Conservation (phyloP, 148 eudicot genomes). For the Silene uniflora region DNA sequence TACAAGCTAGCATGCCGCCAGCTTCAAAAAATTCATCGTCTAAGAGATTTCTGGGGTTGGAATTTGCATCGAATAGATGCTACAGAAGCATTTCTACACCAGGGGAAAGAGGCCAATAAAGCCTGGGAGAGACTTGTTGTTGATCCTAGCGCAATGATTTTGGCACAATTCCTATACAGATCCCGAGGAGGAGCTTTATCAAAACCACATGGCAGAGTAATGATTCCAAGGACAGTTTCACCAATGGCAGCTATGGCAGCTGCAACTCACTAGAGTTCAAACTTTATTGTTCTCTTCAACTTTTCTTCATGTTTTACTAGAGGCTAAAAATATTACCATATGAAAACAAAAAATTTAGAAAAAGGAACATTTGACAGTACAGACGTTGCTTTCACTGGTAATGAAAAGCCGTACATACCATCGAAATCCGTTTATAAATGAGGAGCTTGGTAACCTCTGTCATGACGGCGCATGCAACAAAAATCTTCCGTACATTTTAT, state of each 20-base stretch:
- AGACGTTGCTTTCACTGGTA: conserved; percentile 23
- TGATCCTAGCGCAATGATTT: conserved; percentile 40
- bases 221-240: conserved; percentile 23
- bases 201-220: conserved; percentile 18
- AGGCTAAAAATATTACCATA: conserved; percentile 13
- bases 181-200: conserved; percentile 24
- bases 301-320: background rate
- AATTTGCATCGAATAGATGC: conserved; percentile 66
- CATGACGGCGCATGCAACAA: conserved; percentile 18
- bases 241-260: conserved; percentile 37
- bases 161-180: conserved; percentile 34
- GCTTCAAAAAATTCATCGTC: conserved; percentile 54
- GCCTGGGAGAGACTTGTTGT: conserved; percentile 62
- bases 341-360: background rate
- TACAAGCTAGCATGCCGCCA: conserved; percentile 56
- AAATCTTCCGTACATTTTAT: conserved; percentile 25
- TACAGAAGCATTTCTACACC: conserved; percentile 49
- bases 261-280: conserved; percentile 31
- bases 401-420: conserved; percentile 29
- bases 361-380: background rate
- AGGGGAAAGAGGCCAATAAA: conserved; percentile 35
- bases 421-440: conserved; percentile 21
- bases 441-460: conserved; percentile 20
- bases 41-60: conserved; percentile 55
- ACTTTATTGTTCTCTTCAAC: background rate